Conservation (phyloP, 129 eudicot species). For the Flaveria ramosissima region DNA sequence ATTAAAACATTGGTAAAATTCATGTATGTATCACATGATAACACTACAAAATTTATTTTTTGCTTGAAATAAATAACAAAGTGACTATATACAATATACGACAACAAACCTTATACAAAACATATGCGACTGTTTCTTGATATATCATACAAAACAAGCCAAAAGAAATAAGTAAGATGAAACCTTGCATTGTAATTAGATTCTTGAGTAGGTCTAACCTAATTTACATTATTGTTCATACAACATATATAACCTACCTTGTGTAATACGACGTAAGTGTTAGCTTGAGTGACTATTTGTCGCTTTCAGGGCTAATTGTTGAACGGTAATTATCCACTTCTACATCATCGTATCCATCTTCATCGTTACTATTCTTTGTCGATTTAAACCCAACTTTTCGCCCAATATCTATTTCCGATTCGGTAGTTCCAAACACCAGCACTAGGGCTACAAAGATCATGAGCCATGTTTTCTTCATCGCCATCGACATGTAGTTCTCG, state of each 20-base stretch:
- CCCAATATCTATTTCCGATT: background rate
- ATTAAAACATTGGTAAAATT: too few species aligned
- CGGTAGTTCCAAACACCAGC: slow-evolving; percentile 5
- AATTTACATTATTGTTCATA: background rate
- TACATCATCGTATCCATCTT: background rate
- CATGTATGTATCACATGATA: too few species aligned
- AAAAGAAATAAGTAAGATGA: background rate
- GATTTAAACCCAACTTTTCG: slow-evolving; percentile 15
- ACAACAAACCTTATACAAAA: too few species aligned
- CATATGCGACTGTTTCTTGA: background rate
- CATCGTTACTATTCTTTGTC: background rate
- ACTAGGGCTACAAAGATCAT: slow-evolving; percentile 15
- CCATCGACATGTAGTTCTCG: background rate
- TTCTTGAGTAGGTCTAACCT: background rate
- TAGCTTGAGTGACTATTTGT: background rate
- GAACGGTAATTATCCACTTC: background rate
- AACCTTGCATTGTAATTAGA: background rate
- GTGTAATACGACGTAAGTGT: background rate
- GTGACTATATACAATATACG: too few species aligned
- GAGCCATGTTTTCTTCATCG: slow-evolving; percentile 18
- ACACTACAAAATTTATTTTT: too few species aligned
- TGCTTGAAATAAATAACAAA: too few species aligned
- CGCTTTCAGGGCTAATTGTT: background rate
- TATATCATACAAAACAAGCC: slow-evolving; percentile 13
- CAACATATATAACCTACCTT: background rate